Evolutionary conservation across 2,329 filamentous ascomycete species (phyloP), one percentile per base, ranked within the genome.

Genomic region (Ceratocystis smalleyi): DNA sequence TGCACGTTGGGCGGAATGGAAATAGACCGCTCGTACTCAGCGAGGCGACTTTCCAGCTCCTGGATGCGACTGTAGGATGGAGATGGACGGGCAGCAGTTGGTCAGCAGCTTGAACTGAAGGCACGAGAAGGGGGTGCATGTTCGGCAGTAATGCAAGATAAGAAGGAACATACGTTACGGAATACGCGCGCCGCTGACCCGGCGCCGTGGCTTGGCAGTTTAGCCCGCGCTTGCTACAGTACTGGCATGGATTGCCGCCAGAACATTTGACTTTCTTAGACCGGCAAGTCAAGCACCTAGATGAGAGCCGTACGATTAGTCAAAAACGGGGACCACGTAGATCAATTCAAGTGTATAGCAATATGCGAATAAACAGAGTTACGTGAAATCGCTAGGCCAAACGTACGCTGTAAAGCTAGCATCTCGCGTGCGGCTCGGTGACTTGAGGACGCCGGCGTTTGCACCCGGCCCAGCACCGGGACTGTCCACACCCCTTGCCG

Each of bases 321-420:
- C 27, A 10, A 24, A 47, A 47, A 17, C 19, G 8, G 8, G 19
- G 19, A 6, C 24, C 27, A 24, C 15, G 19, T 54, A 54, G 24
- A 2, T 32, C 10, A 40, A 64, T 35, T 19, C 22, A 59, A 51
- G 19, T 32, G 27, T 43, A 15, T 17, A 17, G 40, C 6, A 61
- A 54, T 15, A 27, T 40, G 45, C 17, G 30, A n/a, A 32, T 17
- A 63, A 47, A 7, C 12, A 1, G 10, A 40, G 35, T 10, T 40
- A 10, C 15, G 45, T 40, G 24, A 65, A 43, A 78, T 30, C 74
- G 75, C 43, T 73, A 71, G 4, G 70, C 67, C 19, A 83, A 71
- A 68, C 79, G 74, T 43, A 77, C 75, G 43, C 74, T 75, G 70
- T 79, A 79, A 80, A 79, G 67, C 75, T 75, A 67, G 77, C 74